Percentiles rank a stretch among this genome's conserved stretches.
These are phyloP conservation scores for Cyberlindnera galapagoensis DNA, from an alignment of 805 yeast genomes.

Conservation along the genomic window DNA sequence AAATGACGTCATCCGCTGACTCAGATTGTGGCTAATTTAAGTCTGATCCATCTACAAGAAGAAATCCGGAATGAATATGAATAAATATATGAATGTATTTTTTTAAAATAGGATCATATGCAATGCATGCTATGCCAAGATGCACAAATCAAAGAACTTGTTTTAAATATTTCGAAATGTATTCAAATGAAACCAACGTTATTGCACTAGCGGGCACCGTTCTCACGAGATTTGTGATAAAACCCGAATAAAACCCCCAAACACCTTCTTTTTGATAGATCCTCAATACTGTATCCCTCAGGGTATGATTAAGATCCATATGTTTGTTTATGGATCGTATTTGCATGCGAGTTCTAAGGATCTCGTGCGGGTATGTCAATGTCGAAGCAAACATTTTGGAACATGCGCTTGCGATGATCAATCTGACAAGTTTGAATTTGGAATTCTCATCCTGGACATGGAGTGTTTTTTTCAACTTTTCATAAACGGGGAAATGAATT, in stretches of 20 bases:
- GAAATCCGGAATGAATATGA: too few species aligned
- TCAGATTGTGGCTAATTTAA: too few species aligned
- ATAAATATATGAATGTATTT: not conserved
- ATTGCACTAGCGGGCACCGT: slow-evolving; percentile 95
- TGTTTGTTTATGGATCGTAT: slow-evolving; percentile 29
- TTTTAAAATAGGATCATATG: too few species aligned
- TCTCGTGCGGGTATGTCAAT: slow-evolving; percentile 93
- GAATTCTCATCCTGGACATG: slow-evolving; percentile 20
- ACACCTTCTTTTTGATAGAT: slow-evolving; percentile 61
- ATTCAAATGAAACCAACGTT: slow-evolving; percentile 90
- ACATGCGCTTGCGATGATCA: slow-evolving; percentile 62
- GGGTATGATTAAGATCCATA: slow-evolving; percentile 8
- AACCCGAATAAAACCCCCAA: slow-evolving; percentile 84
- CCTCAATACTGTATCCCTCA: slow-evolving; percentile 19
- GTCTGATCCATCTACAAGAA: too few species aligned
- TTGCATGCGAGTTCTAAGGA: slow-evolving; percentile 86
- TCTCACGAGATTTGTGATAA: slow-evolving; percentile 75
- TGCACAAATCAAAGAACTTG: too few species aligned
- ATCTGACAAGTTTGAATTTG: slow-evolving; percentile 30
- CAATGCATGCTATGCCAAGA: too few species aligned
- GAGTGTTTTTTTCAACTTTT: slow-evolving; percentile 58
- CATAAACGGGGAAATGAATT: slow-evolving; percentile 92
- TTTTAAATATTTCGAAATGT: slow-evolving; percentile 35
- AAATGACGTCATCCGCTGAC: not conserved
- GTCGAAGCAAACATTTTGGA: slow-evolving; percentile 88